Percentiles rank a stretch among this genome's conserved stretches.
Evolutionary conservation across 345 rosid species (phyloP).

Genomic region (Lagerstroemia speciosa): DNA sequence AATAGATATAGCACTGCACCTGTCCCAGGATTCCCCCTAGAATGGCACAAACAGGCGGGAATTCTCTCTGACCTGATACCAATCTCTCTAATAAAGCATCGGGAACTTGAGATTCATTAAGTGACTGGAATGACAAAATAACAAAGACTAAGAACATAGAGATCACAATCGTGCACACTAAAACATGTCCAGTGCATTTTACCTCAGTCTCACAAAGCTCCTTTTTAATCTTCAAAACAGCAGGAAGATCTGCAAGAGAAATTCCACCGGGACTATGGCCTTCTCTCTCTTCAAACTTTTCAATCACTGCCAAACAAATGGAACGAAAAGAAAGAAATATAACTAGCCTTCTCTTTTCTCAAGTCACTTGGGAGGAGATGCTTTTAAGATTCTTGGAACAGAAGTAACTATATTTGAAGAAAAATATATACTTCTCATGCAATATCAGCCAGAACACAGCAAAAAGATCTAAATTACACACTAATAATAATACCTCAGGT

Average conservation of each 20-base stretch:
- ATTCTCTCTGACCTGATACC: slow-evolving; percentile 39
- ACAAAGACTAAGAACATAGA: neutral
- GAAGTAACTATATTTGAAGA: no score
- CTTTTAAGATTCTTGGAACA: neutral
- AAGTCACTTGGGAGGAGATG: neutral
- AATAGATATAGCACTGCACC: slow-evolving; percentile 45
- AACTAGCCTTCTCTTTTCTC: neutral
- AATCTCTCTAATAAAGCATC: slow-evolving; percentile 67
- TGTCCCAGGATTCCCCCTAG: slow-evolving; percentile 91
- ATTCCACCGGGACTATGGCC: slow-evolving; percentile 45
- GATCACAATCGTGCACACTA: neutral
- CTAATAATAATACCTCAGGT: neutral
- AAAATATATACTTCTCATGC: no score
- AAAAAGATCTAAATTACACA: neutral
- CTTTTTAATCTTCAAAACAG: slow-evolving; percentile 47
- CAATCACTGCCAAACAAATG: slow-evolving; percentile 49
- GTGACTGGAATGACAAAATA: slow-evolving; percentile 28
- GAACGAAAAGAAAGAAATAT: neutral
- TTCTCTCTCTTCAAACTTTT: slow-evolving; percentile 62
- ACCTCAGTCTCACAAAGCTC: slow-evolving; percentile 71
- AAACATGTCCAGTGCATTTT: slow-evolving; percentile 9
- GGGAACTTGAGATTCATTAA: slow-evolving; percentile 53
- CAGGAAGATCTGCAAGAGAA: slow-evolving; percentile 47
- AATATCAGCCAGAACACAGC: neutral
- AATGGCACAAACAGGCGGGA: slow-evolving; percentile 87